Percentiles rank a stretch among this genome's conserved stretches.
Evolutionary conservation across 352 stramenopile species (phyloP).

Genomic region (Plasmopara viticola): DNA sequence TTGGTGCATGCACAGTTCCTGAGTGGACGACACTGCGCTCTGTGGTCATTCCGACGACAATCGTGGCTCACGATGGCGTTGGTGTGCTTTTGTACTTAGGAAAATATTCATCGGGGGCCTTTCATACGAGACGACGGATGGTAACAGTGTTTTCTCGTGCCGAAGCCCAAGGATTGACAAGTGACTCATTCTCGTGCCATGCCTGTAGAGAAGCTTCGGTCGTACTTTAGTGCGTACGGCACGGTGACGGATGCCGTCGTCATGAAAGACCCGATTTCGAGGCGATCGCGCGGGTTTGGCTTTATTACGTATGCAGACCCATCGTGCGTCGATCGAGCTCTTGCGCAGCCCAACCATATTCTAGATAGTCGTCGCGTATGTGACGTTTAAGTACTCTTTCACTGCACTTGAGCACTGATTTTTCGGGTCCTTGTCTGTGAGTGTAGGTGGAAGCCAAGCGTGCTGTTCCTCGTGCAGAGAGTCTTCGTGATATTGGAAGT

Average conservation of each 20-base stretch:
- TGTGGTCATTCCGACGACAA: not conserved
- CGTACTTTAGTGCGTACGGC: conserved; percentile 87
- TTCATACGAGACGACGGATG: conserved; percentile 87
- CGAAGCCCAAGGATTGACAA: not conserved
- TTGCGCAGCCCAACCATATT: conserved; percentile 86
- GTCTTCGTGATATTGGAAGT: conserved; percentile 55
- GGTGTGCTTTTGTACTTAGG: conserved; percentile 27
- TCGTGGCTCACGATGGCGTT: conserved; percentile 4
- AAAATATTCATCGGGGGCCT: conserved; percentile 90
- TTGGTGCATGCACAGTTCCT: not conserved
- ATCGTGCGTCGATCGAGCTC: conserved; percentile 81
- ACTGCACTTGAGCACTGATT: conserved; percentile 9
- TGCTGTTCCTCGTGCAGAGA: conserved; percentile 84
- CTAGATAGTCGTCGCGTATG: conserved; percentile 84
- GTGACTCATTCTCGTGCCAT: not conserved
- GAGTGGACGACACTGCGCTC: not conserved
- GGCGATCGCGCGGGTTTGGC: conserved; percentile 87
- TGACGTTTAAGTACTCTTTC: conserved; percentile 3
- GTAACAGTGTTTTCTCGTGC: conserved; percentile 21
- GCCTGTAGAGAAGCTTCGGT: conserved; percentile 77
- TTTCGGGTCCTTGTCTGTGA: too few species aligned
- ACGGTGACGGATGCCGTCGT: conserved; percentile 88
- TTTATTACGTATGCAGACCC: conserved; percentile 92
- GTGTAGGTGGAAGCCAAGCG: conserved; percentile 87
- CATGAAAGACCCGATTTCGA: conserved; percentile 91